Base-by-base conservation (phyloP, 306 rosid species). In the Quillaja saponaria region DNA sequence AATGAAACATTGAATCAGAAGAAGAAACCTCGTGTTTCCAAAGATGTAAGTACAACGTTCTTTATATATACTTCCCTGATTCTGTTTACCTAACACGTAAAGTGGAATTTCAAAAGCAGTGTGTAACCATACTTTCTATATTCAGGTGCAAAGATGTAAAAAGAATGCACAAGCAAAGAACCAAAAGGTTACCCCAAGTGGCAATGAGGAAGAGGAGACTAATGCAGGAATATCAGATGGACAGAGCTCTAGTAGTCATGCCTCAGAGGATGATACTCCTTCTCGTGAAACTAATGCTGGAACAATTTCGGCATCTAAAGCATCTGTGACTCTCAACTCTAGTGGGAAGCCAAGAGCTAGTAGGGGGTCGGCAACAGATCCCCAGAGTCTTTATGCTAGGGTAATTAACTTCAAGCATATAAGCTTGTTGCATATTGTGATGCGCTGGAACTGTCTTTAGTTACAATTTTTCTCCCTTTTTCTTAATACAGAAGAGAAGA, bases 331-430 rank as follows among this genome's bases (percentile, higher is more conserved):
- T 46, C 80, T 72, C 14, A 80, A 79, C 76, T 42, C 71, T 69
- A 84, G 53, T 66, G 90, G 89, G 13, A 92, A 88, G 47, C 58
- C 83, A 11, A 84, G 95, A 74, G 82, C 96, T 18, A 82, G 82
- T 51, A 79, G 96, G 58, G 96, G 99, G 19, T 79, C 99, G 3
- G 96, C 99, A 25, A 82, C 99, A 17, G 99, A 92, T 82, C 96
- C 96, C 14, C 99, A 92, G 52, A 92, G 96, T 60, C 87, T 92
- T 3, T 92, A 92, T 71, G 99, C 99, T 55, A 92, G 94, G 87
- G 99, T 92, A 81, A 71, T 55, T 18, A 48, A 31, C 25, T 69
- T 34, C 12, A 31, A 38, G n/a, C 10, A 39, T 8, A 8, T 39
- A 39, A 8, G 44, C 10, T 39, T 39, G 1, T 39, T 2, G 12